Base-by-base conservation (phyloP, 306 rosid species). In the Fragaria iinumae region DNA sequence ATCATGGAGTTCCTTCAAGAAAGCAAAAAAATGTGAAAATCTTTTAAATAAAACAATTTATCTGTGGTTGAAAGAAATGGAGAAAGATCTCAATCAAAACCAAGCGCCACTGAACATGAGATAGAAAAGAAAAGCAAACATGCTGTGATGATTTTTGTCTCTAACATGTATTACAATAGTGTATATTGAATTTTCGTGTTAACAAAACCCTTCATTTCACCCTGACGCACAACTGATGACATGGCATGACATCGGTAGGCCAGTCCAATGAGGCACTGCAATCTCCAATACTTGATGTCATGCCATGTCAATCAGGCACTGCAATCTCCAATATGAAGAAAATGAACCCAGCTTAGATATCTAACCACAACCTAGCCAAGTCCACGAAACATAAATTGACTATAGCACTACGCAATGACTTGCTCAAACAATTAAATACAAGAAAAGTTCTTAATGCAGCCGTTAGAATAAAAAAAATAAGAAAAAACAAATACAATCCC, bases 1-100 rank as follows among this genome's bases (percentile, higher is more conserved):
- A 62, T 90, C 91, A 68, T 80, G 86, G 73, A 95, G 91, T 82
- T 95, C 99, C 97, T 95, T 69, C 69, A 82, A 64, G 82, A 86
- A 69, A 80, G 10, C 39, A 57, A 80, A 66, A n/a, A 14, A 41
- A 5, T 32, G 74, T 75, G 53, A 77, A 76, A 74, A 72, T 57
- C 65, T 11, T 56, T 7, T 57, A 38, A n/a, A n/a, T 18, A 48
- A 53, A 55, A 53, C 9, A 38, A n/a, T 2, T n/a, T 38, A 32
- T 71, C 36, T 72, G 47, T 59, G 20, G 29, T 2, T 23, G 23
- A 14, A 74, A 78, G 72, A 69, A 52, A 53, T 16, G 53, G 47
- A 74, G 21, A 41, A 41, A 73, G 39, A 65, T 17, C 25, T 60
- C 72, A 56, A 57, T 78, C 36, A 67, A 71, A n/a, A 18, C 49